Evolutionary conservation across 2,329 filamentous ascomycete genomes (phyloP), one percentile per base, ranked within the genome.

Genomic region (Cercospora sp.): DNA sequence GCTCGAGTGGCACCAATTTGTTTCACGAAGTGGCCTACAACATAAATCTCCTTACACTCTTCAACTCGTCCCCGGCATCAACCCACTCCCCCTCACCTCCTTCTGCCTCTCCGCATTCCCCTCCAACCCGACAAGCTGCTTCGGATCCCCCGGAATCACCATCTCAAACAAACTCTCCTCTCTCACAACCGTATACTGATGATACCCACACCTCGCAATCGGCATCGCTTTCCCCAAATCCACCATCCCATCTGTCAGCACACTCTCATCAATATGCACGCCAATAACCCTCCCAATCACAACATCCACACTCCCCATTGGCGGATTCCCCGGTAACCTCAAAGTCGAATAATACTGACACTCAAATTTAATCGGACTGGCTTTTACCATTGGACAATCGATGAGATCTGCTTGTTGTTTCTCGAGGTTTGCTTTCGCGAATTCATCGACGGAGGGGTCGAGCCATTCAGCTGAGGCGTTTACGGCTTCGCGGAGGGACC

Each of bases 201-300:
- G 86, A 74, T 89, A 89, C 16, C 87, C 87, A 73, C 84, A 87
- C 28, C 87, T 77, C 6, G 86, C 87, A 77, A 89, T 88, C 3
- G 87, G 87, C 78, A 82, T 79, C 23, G 84, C 86, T 77, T 87
- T 88, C 2, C 72, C 75, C 1, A 89, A 76, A 79, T 89, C 86
- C 45, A 89, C 74, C 65, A 82, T 81, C 0, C 86, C 86, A 69
- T 86, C 79, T 3, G 84, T 87, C 70, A 89, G 70, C 1, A 85
- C 85, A 10, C 78, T 74, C 57, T 89, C 86, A 4, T 81, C 79
- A 64, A 89, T 86, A 75, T 89, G 85, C 33, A 90, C 81, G 0
- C 81, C 87, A 0, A 88, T 78, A 0, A 89, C 87, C 48, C 77
- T 77, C 0, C 85, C 87, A 71, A 89, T 86, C 3, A 89, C 82